Base-by-base conservation (phyloP, 306 rosid genomes). In the Prunus salicina region DNA sequence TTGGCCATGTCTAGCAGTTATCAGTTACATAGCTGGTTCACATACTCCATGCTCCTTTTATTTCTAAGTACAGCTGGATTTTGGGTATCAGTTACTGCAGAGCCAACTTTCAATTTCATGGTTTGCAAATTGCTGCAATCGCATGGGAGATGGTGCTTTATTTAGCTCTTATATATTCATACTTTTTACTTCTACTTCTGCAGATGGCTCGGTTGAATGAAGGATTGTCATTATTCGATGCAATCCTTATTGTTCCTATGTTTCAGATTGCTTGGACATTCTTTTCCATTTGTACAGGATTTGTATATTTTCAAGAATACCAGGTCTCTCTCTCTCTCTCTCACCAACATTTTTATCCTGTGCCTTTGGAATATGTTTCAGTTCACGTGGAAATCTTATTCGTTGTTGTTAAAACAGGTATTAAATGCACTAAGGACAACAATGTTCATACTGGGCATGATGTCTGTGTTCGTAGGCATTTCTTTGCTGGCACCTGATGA, bases 141-240 rank as follows among this genome's bases (percentile, higher is more conserved):
- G 30, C 22, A 28, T 30, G 60, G 66, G n/a, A 76, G 20, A 64
- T 68, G 76, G 14, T 22, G 74, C 47, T 67, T 64, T 60, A 16
- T 74, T 24, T 5, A 41, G 45, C 62, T 5, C 18, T 32, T 65
- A 27, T 55, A 38, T 53, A 67, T 79, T 80, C 27, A 80, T 51
- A 43, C 52, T 25, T 41, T 78, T 49, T 46, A 12, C 69, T 60
- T 49, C 28, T 73, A 53, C 75, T 46, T 86, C n/a, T 89, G 88
- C 99, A 95, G 97, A 95, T 95, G 99, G 69, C 99, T 49, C 91
- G 99, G 88, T 80, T 95, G 87, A 95, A 95, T 75, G 98, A 95
- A 89, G 99, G 99, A 60, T 84, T 95, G 89, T 86, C 98, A 47
- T 81, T 95, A 77, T 95, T 89, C 75, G 99, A 95, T 86, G 99